These are phyloP conservation scores for Grifola frondosa DNA, from an alignment of 1,284 basidiomycete species.

Conservation along the genomic window DNA sequence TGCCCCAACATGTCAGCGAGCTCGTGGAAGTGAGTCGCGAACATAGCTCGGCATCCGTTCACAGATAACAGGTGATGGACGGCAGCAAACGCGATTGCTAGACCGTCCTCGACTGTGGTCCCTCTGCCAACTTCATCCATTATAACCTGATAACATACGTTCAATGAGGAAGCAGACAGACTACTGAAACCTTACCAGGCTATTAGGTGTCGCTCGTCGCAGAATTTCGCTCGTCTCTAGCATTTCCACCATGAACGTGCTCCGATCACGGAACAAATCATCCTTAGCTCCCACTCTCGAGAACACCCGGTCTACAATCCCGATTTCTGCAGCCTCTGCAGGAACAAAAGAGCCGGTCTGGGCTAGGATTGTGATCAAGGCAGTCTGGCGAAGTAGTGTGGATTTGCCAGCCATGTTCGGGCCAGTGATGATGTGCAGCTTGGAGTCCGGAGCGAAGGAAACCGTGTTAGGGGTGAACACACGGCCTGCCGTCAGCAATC, in stretches of 20 bases:
- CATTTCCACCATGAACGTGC: constrained; percentile 96
- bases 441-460: constrained; percentile 54
- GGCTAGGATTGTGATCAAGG: constrained; percentile 87
- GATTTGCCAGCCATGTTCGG: constrained; percentile 98
- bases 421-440: constrained; percentile 85
- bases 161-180: neutral
- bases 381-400: constrained; percentile 89
- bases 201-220: constrained; percentile 75
- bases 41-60: constrained; percentile 83
- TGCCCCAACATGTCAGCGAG: constrained; percentile 83
- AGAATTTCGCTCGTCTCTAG: constrained; percentile 83
- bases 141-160: constrained; percentile 68
- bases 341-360: constrained; percentile 95
- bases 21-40: constrained; percentile 98
- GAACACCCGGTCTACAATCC: constrained; percentile 90
- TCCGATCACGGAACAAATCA: constrained; percentile 89
- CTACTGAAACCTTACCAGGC: constrained; percentile 56
- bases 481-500: constrained; percentile 73
- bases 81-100: constrained; percentile 92
- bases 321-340: constrained; percentile 75
- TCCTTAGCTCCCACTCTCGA: constrained; percentile 96
- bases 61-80: constrained; percentile 76
- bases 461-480: constrained; percentile 85
- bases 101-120: constrained; percentile 88
- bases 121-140: constrained; percentile 98